Evolutionary conservation across 352 stramenopile genomes (phyloP), one percentile per base, ranked within the genome.

Genomic region (Phytophthora capsici): DNA sequence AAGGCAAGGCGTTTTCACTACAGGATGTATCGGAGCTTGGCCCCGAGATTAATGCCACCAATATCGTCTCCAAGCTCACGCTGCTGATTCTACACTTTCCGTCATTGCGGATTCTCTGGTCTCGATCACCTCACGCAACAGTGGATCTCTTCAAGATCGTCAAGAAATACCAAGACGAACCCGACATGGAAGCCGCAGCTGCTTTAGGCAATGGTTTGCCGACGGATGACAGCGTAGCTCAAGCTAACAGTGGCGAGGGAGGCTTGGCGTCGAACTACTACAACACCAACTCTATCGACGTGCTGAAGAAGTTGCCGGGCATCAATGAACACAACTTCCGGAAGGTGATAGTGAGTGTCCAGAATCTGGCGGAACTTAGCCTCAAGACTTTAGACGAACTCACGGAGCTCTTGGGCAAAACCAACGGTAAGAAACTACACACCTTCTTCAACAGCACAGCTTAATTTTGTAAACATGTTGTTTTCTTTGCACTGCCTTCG

Each of bases 291-390:
- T 93, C 96, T 12, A 82, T 98, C 60, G 91, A 98, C 48, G 91
- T 99, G 61, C 77, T 99, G 16, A 88, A 98, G 46, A 89, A 96
- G 52, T 78, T 99, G 43, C 97, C 97, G 3, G 97, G 97, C n/a
- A 91, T 99, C 58, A 99, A 89, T 53, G 82, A 95, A 37, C 79
- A 97, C 63, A 99, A 99, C 77, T 95, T 87, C 58, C 75, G 89
- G 25, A 86, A 87, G 32, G 73, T 98, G 17, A 53, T 95, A 12
- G 60, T 66, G 14, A 81, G 77, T 13, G 85, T 95, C 48, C 69
- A 79, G 38, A 93, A 77, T 52, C 71, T 98, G 7, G 85, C 86
- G 1, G 85, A 94, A 23, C 79, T 98, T 13, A 93, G 78, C 25
- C 59, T 50, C n/a, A 58, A 91, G 50, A 71, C 71, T n/a, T 63